Base-by-base conservation (phyloP, 202 grass and related monocot species). In the Alloteropsis angusta region DNA sequence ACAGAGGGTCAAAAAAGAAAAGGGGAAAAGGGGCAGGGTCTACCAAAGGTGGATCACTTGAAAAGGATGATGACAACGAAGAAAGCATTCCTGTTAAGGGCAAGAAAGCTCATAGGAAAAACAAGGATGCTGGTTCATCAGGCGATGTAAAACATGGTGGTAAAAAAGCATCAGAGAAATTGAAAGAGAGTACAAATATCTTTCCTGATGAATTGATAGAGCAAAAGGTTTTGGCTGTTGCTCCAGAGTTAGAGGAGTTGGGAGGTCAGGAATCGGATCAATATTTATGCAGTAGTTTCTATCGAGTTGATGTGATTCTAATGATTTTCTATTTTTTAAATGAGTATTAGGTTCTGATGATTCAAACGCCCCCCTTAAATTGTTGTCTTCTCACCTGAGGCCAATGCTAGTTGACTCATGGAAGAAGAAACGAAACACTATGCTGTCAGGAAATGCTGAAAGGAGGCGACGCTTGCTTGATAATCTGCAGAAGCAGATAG, bases 401-500 rank as follows among this genome's bases (percentile, higher is more conserved):
- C 95, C 95, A 69, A 94, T 98, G 91, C 80, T 98, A 74, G 50
- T 94, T 63, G 85, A 89, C 55, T 88, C 87, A 47, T 98, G 90
- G 87, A 90, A 71, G 71, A 98, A 92, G 80, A 94, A 87, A 83
- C 92, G 88, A 73, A 94, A 92, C 42, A 94, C 91, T 44, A 82
- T 98, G 79, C 30, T 98, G 68, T 88, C 87, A 52, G 95, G 90
- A 89, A 98, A 92, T 81, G 85, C 91, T 89, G 91, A 94, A 82
- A 94, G 84, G 81, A 92, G 95, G 73, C 89, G 89, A 4, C 63
- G 49, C 45, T 80, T 98, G 39, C 85, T 98, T 75, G 95, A 98
- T 85, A 86, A 87, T 90, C 74, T 98, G 28, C 91, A 98, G 83
- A 98, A 90, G 63, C 89, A 98, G 67, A 84, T 98, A 77, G 95